A percentile compares a stretch with the other conserved stretches of the same genome.
phyloP scores from a whole-genome alignment of 768 basidiomycete species.

The Amanita rimosa region DNA sequence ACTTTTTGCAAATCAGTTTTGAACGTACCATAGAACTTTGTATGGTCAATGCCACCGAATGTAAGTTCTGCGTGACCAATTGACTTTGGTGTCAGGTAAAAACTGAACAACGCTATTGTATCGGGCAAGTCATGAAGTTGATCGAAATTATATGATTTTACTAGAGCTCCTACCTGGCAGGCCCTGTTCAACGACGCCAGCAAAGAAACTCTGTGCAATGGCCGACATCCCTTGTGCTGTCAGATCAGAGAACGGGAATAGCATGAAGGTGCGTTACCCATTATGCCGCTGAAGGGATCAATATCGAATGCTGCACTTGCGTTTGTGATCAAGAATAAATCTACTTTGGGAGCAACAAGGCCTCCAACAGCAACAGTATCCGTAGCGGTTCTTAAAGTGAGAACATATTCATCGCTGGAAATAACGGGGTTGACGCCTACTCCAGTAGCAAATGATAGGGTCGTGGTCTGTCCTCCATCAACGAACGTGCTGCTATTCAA shows the following conservation, averaged over 20 bases:
- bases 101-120: constrained; percentile 33
- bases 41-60: constrained; percentile 35
- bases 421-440: constrained; percentile 48
- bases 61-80: constrained; percentile 37
- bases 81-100: constrained; percentile 35
- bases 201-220: constrained; percentile 33
- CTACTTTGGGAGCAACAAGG: too few species aligned
- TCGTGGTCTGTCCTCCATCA: constrained; percentile 24
- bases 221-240: neutral
- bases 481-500: constrained; percentile 40
- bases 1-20: constrained; percentile 10
- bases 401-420: constrained; percentile 27
- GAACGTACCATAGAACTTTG: constrained; percentile 21
- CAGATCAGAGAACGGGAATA: neutral
- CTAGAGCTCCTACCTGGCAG: constrained; percentile 29
- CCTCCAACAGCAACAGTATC: too few species aligned
- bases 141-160: neutral
- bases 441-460: constrained; percentile 44
- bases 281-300: constrained; percentile 45
- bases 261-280: constrained; percentile 17
- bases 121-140: neutral
- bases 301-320: constrained; percentile 41
- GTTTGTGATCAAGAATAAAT: constrained; percentile 39
- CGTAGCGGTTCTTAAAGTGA: neutral
- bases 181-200: constrained; percentile 32